These are phyloP conservation scores for Flaveria bidentis DNA, from an alignment of 129 eudicot species.

Conservation along the genomic window DNA sequence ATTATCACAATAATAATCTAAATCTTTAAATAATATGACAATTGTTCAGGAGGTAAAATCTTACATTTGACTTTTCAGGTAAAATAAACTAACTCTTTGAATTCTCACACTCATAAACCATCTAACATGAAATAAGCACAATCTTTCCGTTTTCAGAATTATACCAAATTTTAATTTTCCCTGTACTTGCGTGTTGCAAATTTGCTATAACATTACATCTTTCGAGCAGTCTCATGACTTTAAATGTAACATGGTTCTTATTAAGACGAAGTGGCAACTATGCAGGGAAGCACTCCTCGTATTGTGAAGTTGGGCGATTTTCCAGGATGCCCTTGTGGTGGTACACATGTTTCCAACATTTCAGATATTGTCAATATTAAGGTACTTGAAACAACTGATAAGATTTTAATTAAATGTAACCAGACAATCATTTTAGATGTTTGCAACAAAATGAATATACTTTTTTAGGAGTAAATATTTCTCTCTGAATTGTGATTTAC, in stretches of 20 bases:
- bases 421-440: not conserved
- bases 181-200: not conserved
- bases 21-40: not conserved
- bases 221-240: not conserved
- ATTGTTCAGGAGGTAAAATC: not conserved
- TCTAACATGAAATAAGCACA: constrained; percentile 9
- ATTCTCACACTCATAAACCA: not conserved
- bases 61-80: not conserved
- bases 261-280: constrained; percentile 21
- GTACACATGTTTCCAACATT: constrained; percentile 84
- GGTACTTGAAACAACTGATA: constrained; percentile 40
- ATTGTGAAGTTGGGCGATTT: constrained; percentile 70
- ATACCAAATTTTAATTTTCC: not conserved
- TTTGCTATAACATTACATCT: not conserved
- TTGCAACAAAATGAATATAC: not conserved
- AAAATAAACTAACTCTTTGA: not conserved
- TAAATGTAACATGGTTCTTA: too few relatives aligned
- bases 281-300: constrained; percentile 86
- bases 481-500: not conserved
- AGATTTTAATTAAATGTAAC: not conserved
- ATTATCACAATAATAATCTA: not conserved
- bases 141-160: not conserved
- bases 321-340: constrained; percentile 97
- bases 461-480: not conserved
- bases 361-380: constrained; percentile 60